Conservation (phyloP, 352 stramenopile species). For the Pilasporangium apinafurcum region DNA sequence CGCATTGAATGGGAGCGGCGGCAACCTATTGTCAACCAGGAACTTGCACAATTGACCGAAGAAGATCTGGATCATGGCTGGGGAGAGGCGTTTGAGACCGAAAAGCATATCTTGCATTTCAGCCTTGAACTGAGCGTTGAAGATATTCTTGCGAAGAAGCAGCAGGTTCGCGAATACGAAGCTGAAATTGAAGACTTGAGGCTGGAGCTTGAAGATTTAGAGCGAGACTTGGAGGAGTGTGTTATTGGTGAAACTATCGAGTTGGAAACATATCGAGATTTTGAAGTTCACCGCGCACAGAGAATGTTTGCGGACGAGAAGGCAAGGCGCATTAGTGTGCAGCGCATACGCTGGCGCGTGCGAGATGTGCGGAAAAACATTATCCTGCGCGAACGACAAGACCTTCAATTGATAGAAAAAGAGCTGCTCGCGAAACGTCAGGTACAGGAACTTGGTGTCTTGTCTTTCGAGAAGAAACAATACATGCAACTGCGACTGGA, state of each 20-base stretch:
- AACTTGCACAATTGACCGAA: conserved; percentile 48
- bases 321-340: conserved; percentile 25
- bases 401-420: conserved; percentile 23
- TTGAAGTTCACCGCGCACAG: conserved; percentile 40
- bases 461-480: conserved; percentile 55
- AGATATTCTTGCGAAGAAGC: conserved; percentile 49
- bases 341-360: conserved; percentile 61
- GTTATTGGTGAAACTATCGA: conserved; percentile 59
- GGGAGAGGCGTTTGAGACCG: conserved; percentile 71
- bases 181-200: conserved; percentile 61
- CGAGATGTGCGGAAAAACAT: conserved; percentile 52
- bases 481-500: conserved; percentile 37
- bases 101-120: conserved; percentile 66
- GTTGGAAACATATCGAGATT: conserved; percentile 46
- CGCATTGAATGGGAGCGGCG: conserved; percentile 75
- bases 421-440: conserved; percentile 28
- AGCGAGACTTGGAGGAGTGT: conserved; percentile 68
- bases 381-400: conserved; percentile 31
- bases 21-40: conserved; percentile 67
- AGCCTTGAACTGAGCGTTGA: conserved; percentile 71
- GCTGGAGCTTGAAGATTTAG: conserved; percentile 72
- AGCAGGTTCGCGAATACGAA: conserved; percentile 71
- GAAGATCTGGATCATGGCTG: conserved; percentile 74
- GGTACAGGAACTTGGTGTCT: conserved; percentile 39
- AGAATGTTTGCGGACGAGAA: conserved; percentile 35